Percentiles rank a stretch among this genome's conserved stretches.
Evolutionary conservation across 768 basidiomycete species (phyloP).

Genomic region (Auricularia sp.): DNA sequence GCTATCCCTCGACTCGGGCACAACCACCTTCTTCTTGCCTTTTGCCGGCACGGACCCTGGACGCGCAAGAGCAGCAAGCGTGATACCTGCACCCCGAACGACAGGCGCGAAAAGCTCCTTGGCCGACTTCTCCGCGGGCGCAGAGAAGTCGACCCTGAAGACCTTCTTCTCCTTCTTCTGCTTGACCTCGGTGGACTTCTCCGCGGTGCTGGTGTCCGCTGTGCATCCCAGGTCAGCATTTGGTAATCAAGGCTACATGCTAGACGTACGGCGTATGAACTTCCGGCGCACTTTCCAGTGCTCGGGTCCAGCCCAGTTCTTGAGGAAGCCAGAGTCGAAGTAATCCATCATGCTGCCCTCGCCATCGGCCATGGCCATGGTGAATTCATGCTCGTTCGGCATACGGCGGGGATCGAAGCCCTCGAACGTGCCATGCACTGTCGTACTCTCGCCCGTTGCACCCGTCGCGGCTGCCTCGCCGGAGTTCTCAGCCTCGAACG

Average conservation of each 20-base stretch:
- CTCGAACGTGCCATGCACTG: conserved; percentile 39
- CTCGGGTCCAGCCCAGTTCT: conserved; percentile 98
- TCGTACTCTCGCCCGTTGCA: conserved; percentile 32
- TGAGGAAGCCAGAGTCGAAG: conserved; percentile 77
- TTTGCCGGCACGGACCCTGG: conserved; percentile 33
- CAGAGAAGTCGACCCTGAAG: conserved; percentile 73
- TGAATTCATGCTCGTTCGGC: conserved; percentile 67
- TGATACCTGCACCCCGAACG: conserved; percentile 60
- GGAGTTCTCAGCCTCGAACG: conserved; percentile 30
- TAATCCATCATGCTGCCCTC: conserved; percentile 64
- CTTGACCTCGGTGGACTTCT: conserved; percentile 98
- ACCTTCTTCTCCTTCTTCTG: conserved; percentile 91
- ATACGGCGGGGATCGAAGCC: conserved; percentile 81
- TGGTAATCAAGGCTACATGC: not conserved
- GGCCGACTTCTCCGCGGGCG: conserved; percentile 46
- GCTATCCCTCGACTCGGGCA: conserved; percentile 57
- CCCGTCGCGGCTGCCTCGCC: conserved; percentile 31
- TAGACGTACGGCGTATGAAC: not conserved
- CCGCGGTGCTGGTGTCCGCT: conserved; percentile 76
- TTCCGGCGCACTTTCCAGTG: conserved; percentile 75
- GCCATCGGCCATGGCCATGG: conserved; percentile 75
- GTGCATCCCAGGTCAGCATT: conserved; percentile 54
- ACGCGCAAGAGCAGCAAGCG: conserved; percentile 42
- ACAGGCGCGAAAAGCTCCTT: conserved; percentile 75
- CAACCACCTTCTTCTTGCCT: conserved; percentile 35